phyloP scores from a whole-genome alignment of 257 asterid species.

The Anisodus tanguticus region DNA sequence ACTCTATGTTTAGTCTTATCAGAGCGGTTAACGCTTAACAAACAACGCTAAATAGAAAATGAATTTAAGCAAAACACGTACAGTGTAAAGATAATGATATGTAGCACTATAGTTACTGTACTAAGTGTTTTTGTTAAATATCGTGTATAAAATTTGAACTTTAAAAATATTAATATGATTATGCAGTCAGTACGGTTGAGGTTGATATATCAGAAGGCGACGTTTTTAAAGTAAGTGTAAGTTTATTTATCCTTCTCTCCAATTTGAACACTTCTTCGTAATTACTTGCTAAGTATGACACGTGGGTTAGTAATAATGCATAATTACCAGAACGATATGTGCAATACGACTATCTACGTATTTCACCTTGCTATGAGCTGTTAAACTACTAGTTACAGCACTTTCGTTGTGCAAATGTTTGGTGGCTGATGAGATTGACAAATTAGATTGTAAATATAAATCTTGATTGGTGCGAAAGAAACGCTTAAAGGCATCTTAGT shows the following conservation, averaged over 20 bases:
- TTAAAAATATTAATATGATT: not conserved
- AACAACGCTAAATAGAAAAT: not conserved
- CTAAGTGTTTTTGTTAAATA: not conserved
- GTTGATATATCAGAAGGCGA: not conserved
- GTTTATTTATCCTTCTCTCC: not conserved
- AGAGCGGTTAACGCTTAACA: not conserved
- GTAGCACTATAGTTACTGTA: not conserved
- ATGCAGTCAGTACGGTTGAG: not conserved
- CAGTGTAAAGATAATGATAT: not conserved
- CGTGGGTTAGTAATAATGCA: conserved; percentile 9
- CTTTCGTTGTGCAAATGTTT: not conserved
- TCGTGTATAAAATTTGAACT: not conserved
- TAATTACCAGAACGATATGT: not conserved
- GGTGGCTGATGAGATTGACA: not conserved
- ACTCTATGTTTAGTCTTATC: conserved; percentile 8
- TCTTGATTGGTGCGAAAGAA: not conserved
- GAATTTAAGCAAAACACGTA: not conserved
- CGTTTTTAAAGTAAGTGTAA: not conserved
- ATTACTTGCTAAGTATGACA: conserved; percentile 1
- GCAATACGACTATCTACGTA: not conserved
- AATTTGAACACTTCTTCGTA: conserved; percentile 15
- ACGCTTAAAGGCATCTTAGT: not conserved
- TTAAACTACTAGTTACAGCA: not conserved
- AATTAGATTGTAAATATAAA: too few species aligned
- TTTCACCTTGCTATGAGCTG: conserved; percentile 1